phyloP scores from a whole-genome alignment of 768 basidiomycete species.

The Auriculariales sp. region DNA sequence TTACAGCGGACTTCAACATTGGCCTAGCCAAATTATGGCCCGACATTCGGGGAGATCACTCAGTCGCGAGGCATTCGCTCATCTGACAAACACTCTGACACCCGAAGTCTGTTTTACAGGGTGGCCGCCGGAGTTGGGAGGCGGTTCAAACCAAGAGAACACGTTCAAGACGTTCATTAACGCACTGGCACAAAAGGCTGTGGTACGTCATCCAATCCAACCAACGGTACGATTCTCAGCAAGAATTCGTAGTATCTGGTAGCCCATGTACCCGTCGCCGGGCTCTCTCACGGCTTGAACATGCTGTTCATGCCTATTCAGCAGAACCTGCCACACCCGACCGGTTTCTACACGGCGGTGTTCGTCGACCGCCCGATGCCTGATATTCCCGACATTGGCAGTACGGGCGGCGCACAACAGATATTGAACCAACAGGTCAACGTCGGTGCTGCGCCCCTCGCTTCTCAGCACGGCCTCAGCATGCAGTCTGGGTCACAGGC shows the following conservation, averaged over 20 bases:
- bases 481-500: too few relatives aligned
- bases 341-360: not conserved
- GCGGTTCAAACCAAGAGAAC: conserved; percentile 22
- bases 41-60: too few relatives aligned
- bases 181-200: conserved; percentile 26
- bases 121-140: not conserved
- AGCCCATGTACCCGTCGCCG: conserved; percentile 15
- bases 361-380: not conserved
- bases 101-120: not conserved
- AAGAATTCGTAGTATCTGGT: conserved; percentile 29
- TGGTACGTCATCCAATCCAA: conserved; percentile 24
- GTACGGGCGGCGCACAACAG: too few relatives aligned
- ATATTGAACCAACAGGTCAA: not conserved
- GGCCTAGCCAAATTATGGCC: too few relatives aligned
- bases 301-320: conserved; percentile 31
- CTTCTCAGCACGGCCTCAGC: not conserved
- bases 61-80: too few relatives aligned
- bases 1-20: too few relatives aligned
- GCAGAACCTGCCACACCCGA: not conserved
- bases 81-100: too few relatives aligned
- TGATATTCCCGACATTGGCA: too few relatives aligned
- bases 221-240: conserved; percentile 2
- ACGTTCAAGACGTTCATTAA: conserved; percentile 27
- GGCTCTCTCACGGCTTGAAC: conserved; percentile 27
- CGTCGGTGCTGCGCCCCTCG: not conserved